Evolutionary conservation across 495 filamentous ascomycete species (phyloP), one percentile per base, ranked within the genome.

Genomic region (Penicillium lividum): DNA sequence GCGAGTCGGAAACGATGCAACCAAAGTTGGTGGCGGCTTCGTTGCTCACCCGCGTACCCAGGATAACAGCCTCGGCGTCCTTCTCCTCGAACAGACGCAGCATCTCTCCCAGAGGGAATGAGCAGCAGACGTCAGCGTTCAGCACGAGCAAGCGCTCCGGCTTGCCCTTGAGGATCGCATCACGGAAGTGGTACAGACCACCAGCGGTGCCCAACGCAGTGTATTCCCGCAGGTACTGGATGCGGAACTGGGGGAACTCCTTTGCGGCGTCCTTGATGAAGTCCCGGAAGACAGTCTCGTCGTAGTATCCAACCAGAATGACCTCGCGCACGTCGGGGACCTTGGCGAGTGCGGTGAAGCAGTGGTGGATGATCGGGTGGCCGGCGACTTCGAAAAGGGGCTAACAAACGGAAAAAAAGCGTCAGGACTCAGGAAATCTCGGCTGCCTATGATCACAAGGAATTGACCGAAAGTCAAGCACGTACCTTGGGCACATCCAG

Each of bases 91-190:
- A 96, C 51, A 99, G 79, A 72, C 84, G 86, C 54, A 93, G 86
- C 93, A 97, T 99, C 73, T 98, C 90, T 58, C 86, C 89, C 56
- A 99, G 81, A 15, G 94, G 94, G 82, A 98, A 99, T 42, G 92
- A 97, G 81, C 94, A 99, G 88, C 94, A 99, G 57, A 99, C 95
- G 74, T 99, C 94, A 52, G 92, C 92, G 72, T 99, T 99, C 69
- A 99, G 82, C 49, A 99, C 94, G 68, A 99, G 96, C 79, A 97
- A 88, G 65, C 91, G 87, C 70, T 96, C 92, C 38, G 95, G 94
- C 61, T 87, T 86, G 62, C 93, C 93, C 79, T 97, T 97, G 69
- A 99, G 85, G 66, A 99, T 98, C 58, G 91, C 91, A 86, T 99
- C 94, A 70, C 94, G 92, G 84, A 99, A 99, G 80, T 99, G 94